Evolutionary conservation across 2,329 filamentous ascomycete species (phyloP).

Genomic region (Penicillium rolfsii): DNA sequence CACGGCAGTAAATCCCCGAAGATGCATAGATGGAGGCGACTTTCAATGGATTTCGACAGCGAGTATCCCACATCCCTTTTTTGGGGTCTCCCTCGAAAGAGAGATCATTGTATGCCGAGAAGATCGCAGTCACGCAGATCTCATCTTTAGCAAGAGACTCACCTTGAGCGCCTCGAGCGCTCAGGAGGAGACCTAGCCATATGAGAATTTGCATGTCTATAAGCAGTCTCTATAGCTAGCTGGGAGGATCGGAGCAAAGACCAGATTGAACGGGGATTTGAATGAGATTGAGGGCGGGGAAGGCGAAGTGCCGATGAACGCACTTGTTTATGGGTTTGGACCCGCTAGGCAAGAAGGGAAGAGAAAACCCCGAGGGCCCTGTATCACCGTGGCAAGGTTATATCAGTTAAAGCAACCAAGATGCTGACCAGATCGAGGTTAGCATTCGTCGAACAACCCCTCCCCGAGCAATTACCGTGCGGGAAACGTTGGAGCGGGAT

Average conservation of each 20-base stretch:
- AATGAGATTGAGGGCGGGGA: constrained; percentile 8
- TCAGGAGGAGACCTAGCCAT: constrained; percentile 24
- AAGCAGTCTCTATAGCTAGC: not conserved
- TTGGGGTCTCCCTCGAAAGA: constrained; percentile 32
- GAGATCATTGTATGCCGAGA: constrained; percentile 38
- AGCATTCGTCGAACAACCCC: too few species aligned
- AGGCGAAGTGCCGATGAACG: constrained; percentile 23
- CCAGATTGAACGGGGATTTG: not conserved
- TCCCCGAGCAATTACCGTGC: too few species aligned
- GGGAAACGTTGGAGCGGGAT: too few species aligned
- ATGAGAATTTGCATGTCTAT: constrained; percentile 26
- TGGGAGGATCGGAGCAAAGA: not conserved
- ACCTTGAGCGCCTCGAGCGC: constrained; percentile 11
- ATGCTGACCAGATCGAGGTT: too few species aligned
- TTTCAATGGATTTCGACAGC: constrained; percentile 39
- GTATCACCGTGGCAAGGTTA: too few species aligned
- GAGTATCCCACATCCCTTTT: constrained; percentile 27
- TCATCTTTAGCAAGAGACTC: constrained; percentile 27
- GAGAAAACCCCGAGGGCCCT: not conserved
- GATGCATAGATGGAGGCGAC: constrained; percentile 44
- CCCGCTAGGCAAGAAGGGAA: constrained; percentile 12
- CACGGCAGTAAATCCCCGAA: constrained; percentile 37
- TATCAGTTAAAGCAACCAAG: not conserved
- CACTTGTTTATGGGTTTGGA: constrained; percentile 11
- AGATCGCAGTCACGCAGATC: constrained; percentile 39